Conservation (phyloP, 2,329 filamentous ascomycete species). For the Colletotrichum paranaense region DNA sequence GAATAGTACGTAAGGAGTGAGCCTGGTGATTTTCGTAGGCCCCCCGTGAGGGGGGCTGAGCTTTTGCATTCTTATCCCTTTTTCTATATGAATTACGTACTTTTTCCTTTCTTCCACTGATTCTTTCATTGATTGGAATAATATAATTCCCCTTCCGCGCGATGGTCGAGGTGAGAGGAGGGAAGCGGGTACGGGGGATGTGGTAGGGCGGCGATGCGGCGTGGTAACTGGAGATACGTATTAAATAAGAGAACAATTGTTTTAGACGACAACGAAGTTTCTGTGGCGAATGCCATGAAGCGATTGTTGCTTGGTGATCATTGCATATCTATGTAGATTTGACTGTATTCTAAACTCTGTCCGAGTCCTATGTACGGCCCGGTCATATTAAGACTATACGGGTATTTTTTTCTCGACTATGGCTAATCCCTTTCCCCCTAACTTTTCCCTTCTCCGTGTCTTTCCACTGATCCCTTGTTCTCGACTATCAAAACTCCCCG, state of each 20-base stretch:
- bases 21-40: too few relatives aligned
- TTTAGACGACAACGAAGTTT: not conserved
- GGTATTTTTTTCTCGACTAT: not conserved
- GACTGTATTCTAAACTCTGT: not conserved
- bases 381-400: not conserved
- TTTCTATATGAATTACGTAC: too few relatives aligned
- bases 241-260: too few relatives aligned
- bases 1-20: too few relatives aligned
- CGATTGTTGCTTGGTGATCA: not conserved
- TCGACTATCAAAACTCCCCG: not conserved
- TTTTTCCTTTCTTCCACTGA: too few relatives aligned
- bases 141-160: not conserved
- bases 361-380: not conserved
- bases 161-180: conserved; percentile 57
- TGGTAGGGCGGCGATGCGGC: not conserved
- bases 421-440: not conserved
- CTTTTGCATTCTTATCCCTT: too few relatives aligned
- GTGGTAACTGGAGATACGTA: conserved; percentile 16
- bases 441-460: not conserved
- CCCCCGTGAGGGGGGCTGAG: too few relatives aligned
- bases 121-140: too few relatives aligned
- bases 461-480: not conserved
- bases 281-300: not conserved
- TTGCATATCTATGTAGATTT: not conserved
- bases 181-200: not conserved